Base-by-base conservation (phyloP, 108 stramenopile species). In the Mediolabrus comicus region DNA sequence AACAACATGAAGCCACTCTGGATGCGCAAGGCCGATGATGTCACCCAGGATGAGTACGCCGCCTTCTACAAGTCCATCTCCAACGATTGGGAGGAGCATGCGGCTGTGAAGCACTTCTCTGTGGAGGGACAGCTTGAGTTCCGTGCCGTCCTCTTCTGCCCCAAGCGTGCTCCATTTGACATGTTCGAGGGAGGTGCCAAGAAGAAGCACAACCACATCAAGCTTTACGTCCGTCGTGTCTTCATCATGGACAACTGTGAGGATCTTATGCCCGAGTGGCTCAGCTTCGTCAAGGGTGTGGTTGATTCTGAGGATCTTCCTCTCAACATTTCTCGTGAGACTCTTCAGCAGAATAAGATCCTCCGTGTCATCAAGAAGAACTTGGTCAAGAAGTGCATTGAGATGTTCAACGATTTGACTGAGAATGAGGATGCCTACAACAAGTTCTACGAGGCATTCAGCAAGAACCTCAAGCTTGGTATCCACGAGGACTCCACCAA, bases 191-290 rank as follows among this genome's bases (percentile, higher is more conserved):
- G 97, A 32, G 97, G 97, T 34, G 80, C 80, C 75, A 98, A 98
- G 96, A 99, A 99, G 92, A 99, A 99, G 96, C 86, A 75, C 87
- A 99, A 99, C 91, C 92, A 98, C 88, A 99, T 99, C 95, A 99
- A 99, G 98, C 83, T 99, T 26, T 99, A 99, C 82, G 99, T 99
- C 72, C 95, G 99, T 67, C 90, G 99, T 62, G 99, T 99, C 59
- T 99, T 99, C 87, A 99, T 99, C 95, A 99, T 99, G 98, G 99
- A 99, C 90, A 98, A 99, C 89, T 99, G 99, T 79, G 98, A 99
- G 83, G 99, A 99, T 71, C 65, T 99, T 71, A 99, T 99, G 99
- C 99, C 99, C 34, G 99, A 99, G 83, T 99, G 96, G 95, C 87
- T 99, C 14, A 79, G 83, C 60, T 99, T 99, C 77, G 86, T 99